phyloP scores from a whole-genome alignment of 371 early-diverging fungal species.

The Nematocida sp. region DNA sequence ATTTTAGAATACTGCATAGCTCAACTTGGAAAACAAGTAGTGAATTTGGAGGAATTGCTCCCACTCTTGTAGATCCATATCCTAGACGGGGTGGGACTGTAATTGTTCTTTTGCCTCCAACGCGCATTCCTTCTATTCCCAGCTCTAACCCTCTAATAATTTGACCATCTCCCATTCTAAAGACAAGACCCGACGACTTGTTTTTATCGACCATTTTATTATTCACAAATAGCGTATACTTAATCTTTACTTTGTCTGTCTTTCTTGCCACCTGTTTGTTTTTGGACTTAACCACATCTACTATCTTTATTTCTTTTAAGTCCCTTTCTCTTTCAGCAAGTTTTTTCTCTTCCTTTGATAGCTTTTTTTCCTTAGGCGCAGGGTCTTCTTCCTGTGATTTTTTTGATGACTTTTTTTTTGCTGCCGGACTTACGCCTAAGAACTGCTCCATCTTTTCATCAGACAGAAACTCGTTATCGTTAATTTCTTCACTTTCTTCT shows the following conservation, averaged over 20 bases:
- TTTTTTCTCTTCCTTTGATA: constrained; percentile 47
- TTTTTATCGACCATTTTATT: constrained; percentile 39
- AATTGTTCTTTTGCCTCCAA: constrained; percentile 78
- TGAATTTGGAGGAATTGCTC: constrained; percentile 71
- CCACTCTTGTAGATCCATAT: constrained; percentile 72
- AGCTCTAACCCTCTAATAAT: constrained; percentile 76
- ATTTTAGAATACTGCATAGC: constrained; percentile 67
- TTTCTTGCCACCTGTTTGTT: constrained; percentile 3
- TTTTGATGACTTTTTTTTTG: neutral
- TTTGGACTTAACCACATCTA: constrained; percentile 28
- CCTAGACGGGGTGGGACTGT: constrained; percentile 76
- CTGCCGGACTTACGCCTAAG: neutral
- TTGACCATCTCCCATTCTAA: constrained; percentile 63
- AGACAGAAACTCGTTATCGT: constrained; percentile 36
- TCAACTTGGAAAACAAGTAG: constrained; percentile 71
- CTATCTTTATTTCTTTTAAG: constrained; percentile 24
- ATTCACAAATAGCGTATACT: constrained; percentile 26
- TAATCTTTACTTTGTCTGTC: constrained; percentile 37
- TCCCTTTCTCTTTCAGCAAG: constrained; percentile 5
- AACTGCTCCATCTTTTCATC: constrained; percentile 31
- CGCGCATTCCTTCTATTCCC: constrained; percentile 78
- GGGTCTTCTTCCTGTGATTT: neutral
- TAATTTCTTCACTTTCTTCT: constrained; percentile 12
- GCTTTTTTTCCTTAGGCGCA: neutral
- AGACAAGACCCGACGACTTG: constrained; percentile 53